Conservation (phyloP, 2,329 filamentous ascomycete genomes). For the Colletotrichum sp. region DNA sequence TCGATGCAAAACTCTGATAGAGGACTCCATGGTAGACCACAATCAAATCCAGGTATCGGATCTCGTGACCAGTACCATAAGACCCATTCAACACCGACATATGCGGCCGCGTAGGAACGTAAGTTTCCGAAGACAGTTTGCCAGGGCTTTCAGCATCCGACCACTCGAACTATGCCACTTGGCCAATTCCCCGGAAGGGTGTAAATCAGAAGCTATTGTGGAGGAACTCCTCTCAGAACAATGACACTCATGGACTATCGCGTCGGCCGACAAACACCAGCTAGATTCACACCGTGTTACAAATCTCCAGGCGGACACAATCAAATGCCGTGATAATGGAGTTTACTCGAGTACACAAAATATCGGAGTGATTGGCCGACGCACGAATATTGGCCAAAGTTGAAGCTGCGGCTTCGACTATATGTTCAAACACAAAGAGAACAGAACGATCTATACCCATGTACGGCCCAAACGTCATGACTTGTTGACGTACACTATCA, state of each 20-base stretch:
- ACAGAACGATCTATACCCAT: background rate
- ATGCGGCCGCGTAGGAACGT: background rate
- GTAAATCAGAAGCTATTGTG: no score
- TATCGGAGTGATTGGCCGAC: background rate
- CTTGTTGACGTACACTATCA: rapidly evolving
- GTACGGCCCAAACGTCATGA: background rate
- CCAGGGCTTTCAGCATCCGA: background rate
- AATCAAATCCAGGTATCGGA: background rate
- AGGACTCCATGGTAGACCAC: background rate
- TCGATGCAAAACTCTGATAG: background rate
- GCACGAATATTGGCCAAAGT: background rate
- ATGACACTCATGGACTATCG: background rate
- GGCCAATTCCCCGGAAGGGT: no score
- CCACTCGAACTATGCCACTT: background rate
- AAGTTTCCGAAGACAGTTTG: background rate
- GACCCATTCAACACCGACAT: background rate
- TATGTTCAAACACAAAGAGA: background rate
- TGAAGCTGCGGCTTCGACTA: background rate
- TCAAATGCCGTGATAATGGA: rapidly evolving
- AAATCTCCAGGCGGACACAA: background rate
- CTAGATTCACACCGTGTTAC: background rate
- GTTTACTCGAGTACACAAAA: background rate
- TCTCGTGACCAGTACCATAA: background rate
- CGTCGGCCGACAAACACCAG: background rate
- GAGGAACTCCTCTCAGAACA: background rate